Percentiles rank a stretch among this genome's conserved stretches.
These are phyloP conservation scores for Mastigamoeba balamuthi DNA, from an alignment of 78 protist genomes.

Conservation along the genomic window DNA sequence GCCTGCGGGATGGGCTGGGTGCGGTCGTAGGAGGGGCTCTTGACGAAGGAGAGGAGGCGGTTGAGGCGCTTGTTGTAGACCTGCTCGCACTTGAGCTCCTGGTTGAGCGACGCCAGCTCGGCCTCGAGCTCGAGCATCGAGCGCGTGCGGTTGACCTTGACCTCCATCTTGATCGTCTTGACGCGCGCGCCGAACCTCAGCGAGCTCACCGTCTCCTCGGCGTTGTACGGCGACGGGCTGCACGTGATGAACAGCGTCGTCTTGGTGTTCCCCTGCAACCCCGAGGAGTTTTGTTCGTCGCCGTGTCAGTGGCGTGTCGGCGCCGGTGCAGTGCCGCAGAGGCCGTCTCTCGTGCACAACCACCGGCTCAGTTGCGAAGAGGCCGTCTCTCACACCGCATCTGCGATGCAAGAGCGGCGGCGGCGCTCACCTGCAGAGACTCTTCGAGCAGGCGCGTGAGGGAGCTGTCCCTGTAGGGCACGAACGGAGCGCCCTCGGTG, in stretches of 20 bases:
- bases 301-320: too few species aligned
- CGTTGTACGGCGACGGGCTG: conserved; percentile 41
- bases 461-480: background rate
- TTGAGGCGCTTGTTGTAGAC: background rate
- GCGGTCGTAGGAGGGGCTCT: background rate
- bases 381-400: too few species aligned
- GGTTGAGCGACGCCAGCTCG: conserved; percentile 5
- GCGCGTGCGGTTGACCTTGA: conserved; percentile 28
- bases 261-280: conserved; percentile 54
- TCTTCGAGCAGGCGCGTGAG: background rate
- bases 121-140: conserved; percentile 35
- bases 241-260: conserved; percentile 49
- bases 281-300: too few species aligned
- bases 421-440: too few species aligned
- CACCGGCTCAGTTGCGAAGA: too few species aligned
- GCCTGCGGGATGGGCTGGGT: too few species aligned
- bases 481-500: background rate
- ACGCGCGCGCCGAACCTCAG: conserved; percentile 64
- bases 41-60: background rate
- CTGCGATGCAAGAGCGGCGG: too few species aligned
- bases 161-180: conserved; percentile 46
- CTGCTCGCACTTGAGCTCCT: conserved; percentile 13
- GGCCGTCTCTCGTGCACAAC: too few species aligned
- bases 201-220: conserved; percentile 68
- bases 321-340: too few species aligned